Percentiles rank a stretch among this genome's conserved stretches.
phyloP scores from a whole-genome alignment of 352 stramenopile genomes.

The Globisporangium lucens region DNA sequence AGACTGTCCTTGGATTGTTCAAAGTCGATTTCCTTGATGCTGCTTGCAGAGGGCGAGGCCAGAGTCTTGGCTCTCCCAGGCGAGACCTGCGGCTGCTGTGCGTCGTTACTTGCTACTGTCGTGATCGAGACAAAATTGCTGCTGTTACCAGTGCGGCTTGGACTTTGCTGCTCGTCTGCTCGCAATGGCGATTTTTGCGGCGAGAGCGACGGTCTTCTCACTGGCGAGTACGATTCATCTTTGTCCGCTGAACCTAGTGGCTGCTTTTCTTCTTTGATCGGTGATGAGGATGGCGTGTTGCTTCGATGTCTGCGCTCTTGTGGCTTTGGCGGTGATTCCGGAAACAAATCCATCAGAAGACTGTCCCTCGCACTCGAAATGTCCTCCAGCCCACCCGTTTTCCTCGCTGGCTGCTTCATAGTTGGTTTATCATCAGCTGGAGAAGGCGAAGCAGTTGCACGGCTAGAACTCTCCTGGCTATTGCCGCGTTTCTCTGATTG shows the following conservation, averaged over 20 bases:
- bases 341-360: conserved; percentile 52
- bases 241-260: neutral
- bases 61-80: conserved; percentile 41
- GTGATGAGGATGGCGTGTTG: conserved; percentile 16
- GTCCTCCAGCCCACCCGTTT: conserved; percentile 1
- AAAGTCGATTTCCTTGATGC: conserved; percentile 56
- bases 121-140: conserved; percentile 5
- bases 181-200: conserved; percentile 12
- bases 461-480: neutral
- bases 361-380: conserved; percentile 43
- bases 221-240: conserved; percentile 9
- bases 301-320: conserved; percentile 12
- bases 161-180: conserved; percentile 3
- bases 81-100: conserved; percentile 22
- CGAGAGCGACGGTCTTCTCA: conserved; percentile 2
- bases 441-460: neutral
- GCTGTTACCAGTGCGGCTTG: conserved; percentile 5
- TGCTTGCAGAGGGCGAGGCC: conserved; percentile 32
- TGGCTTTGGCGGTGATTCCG: conserved; percentile 34
- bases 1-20: conserved; percentile 70
- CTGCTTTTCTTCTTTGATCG: conserved; percentile 24
- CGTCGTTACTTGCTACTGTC: neutral
- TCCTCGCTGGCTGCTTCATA: neutral
- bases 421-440: neutral
- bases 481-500: neutral